Base-by-base conservation (phyloP, 1,284 basidiomycete species). In the Pascua guehoae region DNA sequence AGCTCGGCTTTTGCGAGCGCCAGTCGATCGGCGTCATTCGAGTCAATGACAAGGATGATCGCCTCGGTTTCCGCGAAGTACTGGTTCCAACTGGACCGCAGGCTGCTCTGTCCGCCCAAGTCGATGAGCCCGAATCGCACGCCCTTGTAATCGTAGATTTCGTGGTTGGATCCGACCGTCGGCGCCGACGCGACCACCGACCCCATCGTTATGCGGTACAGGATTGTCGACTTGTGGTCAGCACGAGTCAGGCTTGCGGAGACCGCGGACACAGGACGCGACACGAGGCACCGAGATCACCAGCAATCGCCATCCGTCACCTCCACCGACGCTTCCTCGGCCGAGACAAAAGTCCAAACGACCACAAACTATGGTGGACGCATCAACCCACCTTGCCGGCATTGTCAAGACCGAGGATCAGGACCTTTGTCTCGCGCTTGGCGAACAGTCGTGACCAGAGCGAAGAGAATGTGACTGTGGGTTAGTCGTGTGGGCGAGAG, bases 121-220 rank as follows among this genome's bases (percentile, higher is more conserved):
- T 81, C 79, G 63, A 78, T 78, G 36, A 80, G 69, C 10, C 77
- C 74, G 65, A 80, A 79, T 53, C 75, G 74, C 57, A 80, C 75
- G 59, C 79, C 79, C 65, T 80, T 81, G 71, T 80, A 81, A 58
- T 79, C 78, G 68, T 76, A 78, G 46, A 73, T 71, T 63, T 76
- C 74, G 57, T 73, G 77, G 54, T 79, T 79, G 14, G 73, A 76
- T 1, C 78, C 78, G 5, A 80, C 78, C 8, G 80, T 81, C 11
- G 80, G 79, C 2, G 80, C 79, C 8, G 79, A 79, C 3, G 79
- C 77, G 17, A 81, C 79, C 47, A 81, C 79, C 17, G 79, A 74
- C 39, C 80, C 80, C 64, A 81, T 78, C 12, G 79, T 81, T 66
- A 81, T 81, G 46, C 79, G 76, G 64, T 81, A 81, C 53, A 79